Base-by-base conservation (phyloP, 192 early-diverging fungal genomes). In the Paraglomus brasilianum region DNA sequence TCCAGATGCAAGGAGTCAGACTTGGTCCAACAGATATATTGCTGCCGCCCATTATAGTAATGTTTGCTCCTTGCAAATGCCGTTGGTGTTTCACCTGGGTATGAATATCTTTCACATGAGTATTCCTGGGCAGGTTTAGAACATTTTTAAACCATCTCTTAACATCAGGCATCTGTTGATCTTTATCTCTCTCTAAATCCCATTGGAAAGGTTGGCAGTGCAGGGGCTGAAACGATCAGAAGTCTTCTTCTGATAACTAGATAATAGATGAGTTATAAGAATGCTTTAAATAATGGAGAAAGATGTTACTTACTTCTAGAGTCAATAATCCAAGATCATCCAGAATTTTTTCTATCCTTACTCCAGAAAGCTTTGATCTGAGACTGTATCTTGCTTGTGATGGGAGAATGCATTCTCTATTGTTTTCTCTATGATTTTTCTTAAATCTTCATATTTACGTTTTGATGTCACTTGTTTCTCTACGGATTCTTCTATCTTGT, bases 1-100 rank as follows among this genome's bases (percentile, higher is more conserved):
- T 24, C 62, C 62, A 65, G 13, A 65, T 8, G 21, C 62, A 65
- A n/a, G 44, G 11, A 1, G 62, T 65, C 5, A 38, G 46, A 49
- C 45, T 65, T 65, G 62, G 62, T 36, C 62, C 62, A 48, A 65
- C 14, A 14, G 62, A 65, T 21, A 65, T 65, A 49, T 30, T 19
- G 21, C 24, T 21, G 10, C 45, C 62, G 22, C 62, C 62, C 13
- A 44, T 65, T 65, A 65, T 24, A 65, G 10, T 49, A 5, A 13
- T 15, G 39, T 64, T 64, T 3, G 62, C 45, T 19, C 14, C 39
- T 64, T 15, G 62, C 39, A 64, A 64, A 13, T 36, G 10, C 38
- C 36, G 45, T 66, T 66, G 47, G 40, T 66, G 21, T 11, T 66
- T 66, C 15, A 14, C 42, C 40, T 8, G 5, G 38, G 45, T 65